Base-by-base conservation (phyloP, 2,329 filamentous ascomycete genomes). In the Corinectria fuckeliana region DNA sequence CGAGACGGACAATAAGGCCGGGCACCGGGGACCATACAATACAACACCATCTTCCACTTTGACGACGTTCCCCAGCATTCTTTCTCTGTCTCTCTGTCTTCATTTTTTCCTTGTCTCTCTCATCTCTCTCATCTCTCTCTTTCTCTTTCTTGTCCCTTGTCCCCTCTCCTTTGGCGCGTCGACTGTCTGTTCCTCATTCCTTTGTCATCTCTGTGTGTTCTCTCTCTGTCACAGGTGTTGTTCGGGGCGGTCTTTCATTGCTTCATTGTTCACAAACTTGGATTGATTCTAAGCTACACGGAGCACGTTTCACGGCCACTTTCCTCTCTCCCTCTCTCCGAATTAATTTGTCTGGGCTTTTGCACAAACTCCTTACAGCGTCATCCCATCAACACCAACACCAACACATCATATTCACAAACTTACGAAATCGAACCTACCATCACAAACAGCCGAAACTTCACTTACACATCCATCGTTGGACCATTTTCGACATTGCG, bases 81-180 rank as follows among this genome's bases (percentile, higher is more conserved):
- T 62, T 14, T 21, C 39, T 64, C 39, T 61, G 51, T 64, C 55
- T 61, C 30, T 50, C 34, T 26, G 39, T 56, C 47, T 61, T 55
- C 32, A 56, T 56, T 59, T 55, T 49, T 47, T 58, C 67, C 49
- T 58, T 49, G 38, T 60, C 52, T 59, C 30, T 62, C 53, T 66
- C 52, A 47, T 61, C 44, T 56, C 34, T 49, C 32, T 47, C 28
- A 36, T 36, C 42, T 49, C 7, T 21, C 20, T 34, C 21, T 58
- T 36, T 56, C 36, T 47, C 18, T 62, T 51, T 60, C 60, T 58
- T 58, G 55, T 67, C 59, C 21, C 57, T 60, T 51, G 32, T 57
- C 42, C 38, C 25, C 45, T 36, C 41, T 56, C 21, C 48, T 39
- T 38, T 41, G 54, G 38, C 50, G 41, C 26, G 38, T 49, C 18